Base-by-base conservation (phyloP, 2,329 filamentous ascomycete species). In the Ascosphaera acerosa region DNA sequence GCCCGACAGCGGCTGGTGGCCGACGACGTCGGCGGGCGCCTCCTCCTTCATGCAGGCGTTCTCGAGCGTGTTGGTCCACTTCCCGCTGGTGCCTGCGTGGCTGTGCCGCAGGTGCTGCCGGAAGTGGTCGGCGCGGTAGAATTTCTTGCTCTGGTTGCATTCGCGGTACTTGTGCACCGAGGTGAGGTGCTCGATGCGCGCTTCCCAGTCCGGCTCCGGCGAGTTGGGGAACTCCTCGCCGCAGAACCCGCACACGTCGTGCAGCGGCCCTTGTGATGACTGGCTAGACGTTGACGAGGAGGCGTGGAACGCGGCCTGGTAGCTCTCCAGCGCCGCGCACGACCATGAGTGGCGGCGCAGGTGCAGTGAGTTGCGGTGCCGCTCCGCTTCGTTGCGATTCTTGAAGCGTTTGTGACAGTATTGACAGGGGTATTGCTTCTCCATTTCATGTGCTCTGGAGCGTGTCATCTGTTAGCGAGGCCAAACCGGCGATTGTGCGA, bases 61-160 rank as follows among this genome's bases (percentile, higher is more conserved):
- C 50, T 97, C 87, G 19, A 97, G 61, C 64, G 91, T 82, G 52
- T 94, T 94, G 9, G 87, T 97, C 87, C 87, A 97, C 53, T 94
- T 94, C 18, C 87, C 87, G 51, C 81, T 92, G 1, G 80, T 84
- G 20, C 87, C 87, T 22, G 77, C 78, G 53, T 94, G 87, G 49
- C 81, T 92, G 51, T 97, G 87, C 59, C 94, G 97, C 35, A 97
- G 60, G 53, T 97, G 87, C 52, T 97, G 87, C 36, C 87, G 71
- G 61, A 97, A 97, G 50, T 97, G 87, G 51, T 97, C 87, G 19
- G 87, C 87, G 22, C 87, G 69, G 57, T 76, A 97, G 51, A 97
- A 97, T 51, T 94, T 94, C 61, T 97, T 97, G 41, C 76, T 76
- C 44, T 87, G 81, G 51, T 97, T 97, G 64, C 87, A 97, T 55